Evolutionary conservation across 441 rosid species (phyloP).

Genomic region (Gossypium gossypioides): DNA sequence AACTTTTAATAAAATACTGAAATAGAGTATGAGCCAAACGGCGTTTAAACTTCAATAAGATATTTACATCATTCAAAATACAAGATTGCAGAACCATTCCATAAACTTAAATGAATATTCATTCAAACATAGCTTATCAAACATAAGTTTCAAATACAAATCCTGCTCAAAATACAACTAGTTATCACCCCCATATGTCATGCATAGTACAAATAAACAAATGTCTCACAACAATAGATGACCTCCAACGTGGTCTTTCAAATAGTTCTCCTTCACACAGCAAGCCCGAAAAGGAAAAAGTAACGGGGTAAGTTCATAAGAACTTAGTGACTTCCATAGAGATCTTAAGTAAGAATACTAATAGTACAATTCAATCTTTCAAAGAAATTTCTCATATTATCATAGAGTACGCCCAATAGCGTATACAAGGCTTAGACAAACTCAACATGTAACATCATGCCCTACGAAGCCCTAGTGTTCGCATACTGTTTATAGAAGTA

Average conservation of each 20-base stretch:
- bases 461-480: too few relatives aligned
- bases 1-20: too few relatives aligned
- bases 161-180: not conserved
- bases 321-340: not conserved
- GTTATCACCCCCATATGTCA: not conserved
- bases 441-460: not conserved
- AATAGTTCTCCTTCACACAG: not conserved
- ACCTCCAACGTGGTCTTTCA: not conserved
- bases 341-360: not conserved
- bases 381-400: not conserved
- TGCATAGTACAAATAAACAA: not conserved
- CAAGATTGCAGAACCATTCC: not conserved
- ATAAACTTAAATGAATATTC: not conserved
- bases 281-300: not conserved
- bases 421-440: not conserved
- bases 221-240: not conserved
- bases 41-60: not conserved
- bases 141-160: not conserved
- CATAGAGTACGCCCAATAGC: not conserved
- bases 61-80: too few relatives aligned
- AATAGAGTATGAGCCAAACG: not conserved
- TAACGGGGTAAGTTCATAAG: not conserved
- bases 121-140: not conserved
- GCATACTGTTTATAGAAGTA: too few relatives aligned
- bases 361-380: not conserved